Percentiles rank a stretch among this genome's conserved stretches.
phyloP scores from a whole-genome alignment of 805 yeast genomes.

The Priceomyces carsonii region DNA sequence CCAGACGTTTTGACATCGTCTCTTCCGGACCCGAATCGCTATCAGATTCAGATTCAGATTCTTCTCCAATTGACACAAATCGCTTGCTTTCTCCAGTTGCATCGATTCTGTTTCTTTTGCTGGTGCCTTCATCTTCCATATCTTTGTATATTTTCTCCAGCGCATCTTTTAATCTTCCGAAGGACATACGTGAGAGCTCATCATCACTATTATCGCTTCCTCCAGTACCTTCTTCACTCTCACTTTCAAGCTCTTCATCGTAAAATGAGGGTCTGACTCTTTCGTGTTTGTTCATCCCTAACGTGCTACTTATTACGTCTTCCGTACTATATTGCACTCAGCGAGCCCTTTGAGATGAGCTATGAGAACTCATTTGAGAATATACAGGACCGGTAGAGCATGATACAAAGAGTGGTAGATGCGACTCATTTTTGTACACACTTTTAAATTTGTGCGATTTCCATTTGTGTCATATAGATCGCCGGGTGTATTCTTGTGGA shows the following conservation, averaged over 20 bases:
- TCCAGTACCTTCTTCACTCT: not conserved
- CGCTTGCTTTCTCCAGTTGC: conserved; percentile 17
- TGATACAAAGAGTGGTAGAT: no score
- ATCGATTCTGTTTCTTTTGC: conserved; percentile 14
- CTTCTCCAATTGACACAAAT: conserved; percentile 19
- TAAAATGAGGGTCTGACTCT: conserved; percentile 17
- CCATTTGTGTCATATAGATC: no score
- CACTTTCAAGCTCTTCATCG: conserved; percentile 17
- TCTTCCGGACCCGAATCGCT: conserved; percentile 36
- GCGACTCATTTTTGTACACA: no score
- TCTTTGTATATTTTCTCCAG: conserved; percentile 47
- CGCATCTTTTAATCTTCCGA: conserved; percentile 64
- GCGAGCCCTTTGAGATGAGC: no score
- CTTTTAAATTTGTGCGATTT: no score
- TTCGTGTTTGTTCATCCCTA: conserved; percentile 8
- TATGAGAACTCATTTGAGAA: no score
- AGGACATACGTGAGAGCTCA: conserved; percentile 56
- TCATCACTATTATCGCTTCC: conserved; percentile 29
- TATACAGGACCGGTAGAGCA: no score
- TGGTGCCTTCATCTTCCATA: no score
- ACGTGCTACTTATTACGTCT: no score
- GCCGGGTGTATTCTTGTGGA: no score
- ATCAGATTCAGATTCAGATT: conserved; percentile 9
- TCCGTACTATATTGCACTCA: no score
- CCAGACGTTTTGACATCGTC: conserved; percentile 10